These are phyloP conservation scores for Termitomyces sp. DNA, from an alignment of 768 basidiomycete species.

Conservation along the genomic window DNA sequence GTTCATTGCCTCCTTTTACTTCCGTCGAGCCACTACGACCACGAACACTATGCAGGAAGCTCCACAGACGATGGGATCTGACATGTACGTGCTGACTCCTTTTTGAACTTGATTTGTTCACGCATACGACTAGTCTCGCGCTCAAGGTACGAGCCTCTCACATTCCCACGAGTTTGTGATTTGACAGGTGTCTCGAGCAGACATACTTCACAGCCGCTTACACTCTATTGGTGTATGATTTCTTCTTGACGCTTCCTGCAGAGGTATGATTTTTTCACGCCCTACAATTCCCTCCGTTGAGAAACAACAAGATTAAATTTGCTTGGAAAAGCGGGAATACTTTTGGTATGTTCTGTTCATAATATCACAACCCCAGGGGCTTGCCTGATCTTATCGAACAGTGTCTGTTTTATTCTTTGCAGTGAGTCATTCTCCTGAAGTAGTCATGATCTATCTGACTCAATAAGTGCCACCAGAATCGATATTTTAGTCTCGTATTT, in stretches of 20 bases:
- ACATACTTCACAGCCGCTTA: slow-evolving; percentile 12
- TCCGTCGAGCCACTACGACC: neutral
- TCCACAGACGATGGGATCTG: neutral
- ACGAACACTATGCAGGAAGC: no score
- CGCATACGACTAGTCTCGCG: neutral
- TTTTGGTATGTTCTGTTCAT: slow-evolving; percentile 1
- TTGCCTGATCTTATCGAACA: neutral
- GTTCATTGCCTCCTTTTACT: neutral
- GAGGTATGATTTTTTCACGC: slow-evolving; percentile 8
- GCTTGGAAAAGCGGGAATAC: slow-evolving; percentile 16
- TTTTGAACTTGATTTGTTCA: neutral
- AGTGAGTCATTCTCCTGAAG: slow-evolving; percentile 5
- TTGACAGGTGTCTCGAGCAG: neutral
- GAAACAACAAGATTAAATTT: slow-evolving; percentile 12
- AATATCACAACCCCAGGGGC: no score
- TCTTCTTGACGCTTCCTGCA: slow-evolving; percentile 15
- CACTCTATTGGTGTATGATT: slow-evolving; percentile 17
- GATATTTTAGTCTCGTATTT: slow-evolving; percentile 17
- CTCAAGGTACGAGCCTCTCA: neutral
- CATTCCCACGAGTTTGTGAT: neutral
- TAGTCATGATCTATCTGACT: neutral
- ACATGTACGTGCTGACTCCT: neutral
- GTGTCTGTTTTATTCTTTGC: slow-evolving; percentile 17
- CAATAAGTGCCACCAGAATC: slow-evolving; percentile 12
- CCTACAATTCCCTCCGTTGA: neutral